Percentiles rank a stretch among this genome's conserved stretches.
phyloP scores from a whole-genome alignment of 1,284 basidiomycete genomes.

The Hypsizygus ulmarius region DNA sequence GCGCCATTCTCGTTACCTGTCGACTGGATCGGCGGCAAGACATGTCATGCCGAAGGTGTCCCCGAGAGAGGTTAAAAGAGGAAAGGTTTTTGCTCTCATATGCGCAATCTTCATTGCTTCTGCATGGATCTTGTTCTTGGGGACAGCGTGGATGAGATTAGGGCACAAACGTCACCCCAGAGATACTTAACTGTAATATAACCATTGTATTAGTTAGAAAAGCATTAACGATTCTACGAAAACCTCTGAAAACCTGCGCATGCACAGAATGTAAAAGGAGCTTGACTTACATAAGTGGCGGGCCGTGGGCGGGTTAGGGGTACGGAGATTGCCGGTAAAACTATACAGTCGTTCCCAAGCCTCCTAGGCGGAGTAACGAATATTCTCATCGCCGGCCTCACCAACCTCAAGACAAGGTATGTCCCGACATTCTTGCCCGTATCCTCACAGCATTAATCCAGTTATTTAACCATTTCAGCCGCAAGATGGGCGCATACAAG shows the following conservation, averaged over 20 bases:
- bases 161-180: constrained; percentile 28
- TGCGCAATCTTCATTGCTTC: constrained; percentile 45
- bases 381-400: constrained; percentile 29
- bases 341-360: constrained; percentile 26
- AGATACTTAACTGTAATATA: not conserved
- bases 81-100: constrained; percentile 46
- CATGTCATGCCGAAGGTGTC: constrained; percentile 22
- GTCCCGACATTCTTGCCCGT: constrained; percentile 12
- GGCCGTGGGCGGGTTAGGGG: constrained; percentile 8
- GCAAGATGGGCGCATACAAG: constrained; percentile 89
- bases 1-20: not conserved
- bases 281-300: not conserved
- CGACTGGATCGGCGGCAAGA: not conserved
- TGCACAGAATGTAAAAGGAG: too few relatives aligned
- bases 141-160: constrained; percentile 56
- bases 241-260: too few relatives aligned
- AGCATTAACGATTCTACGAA: too few relatives aligned
- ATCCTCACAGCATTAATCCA: not conserved
- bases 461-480: constrained; percentile 18
- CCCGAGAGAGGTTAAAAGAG: constrained; percentile 43
- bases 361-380: constrained; percentile 16
- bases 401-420: constrained; percentile 37
- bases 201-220: not conserved
- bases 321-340: constrained; percentile 23
- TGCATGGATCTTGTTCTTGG: constrained; percentile 69